Conservation (phyloP, 2,329 filamentous ascomycete species). For the Verticillium klebahnii region DNA sequence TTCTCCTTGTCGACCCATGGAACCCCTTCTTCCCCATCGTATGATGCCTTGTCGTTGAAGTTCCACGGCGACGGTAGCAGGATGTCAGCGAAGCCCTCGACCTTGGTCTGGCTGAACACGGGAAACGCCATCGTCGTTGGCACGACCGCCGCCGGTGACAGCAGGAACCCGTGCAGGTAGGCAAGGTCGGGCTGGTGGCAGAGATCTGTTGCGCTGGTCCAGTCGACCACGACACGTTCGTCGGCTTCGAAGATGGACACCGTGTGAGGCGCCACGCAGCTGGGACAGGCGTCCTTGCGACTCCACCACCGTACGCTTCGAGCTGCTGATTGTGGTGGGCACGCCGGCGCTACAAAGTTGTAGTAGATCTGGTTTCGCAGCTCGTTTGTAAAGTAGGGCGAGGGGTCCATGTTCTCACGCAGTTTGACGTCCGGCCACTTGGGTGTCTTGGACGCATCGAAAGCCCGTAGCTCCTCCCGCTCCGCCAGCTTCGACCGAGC, state of each 20-base stretch:
- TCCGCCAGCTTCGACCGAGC: neutral
- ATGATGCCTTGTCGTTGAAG: constrained; percentile 41
- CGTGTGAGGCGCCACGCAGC: constrained; percentile 61
- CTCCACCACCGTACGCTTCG: constrained; percentile 59
- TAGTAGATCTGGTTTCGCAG: constrained; percentile 26
- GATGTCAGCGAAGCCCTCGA: constrained; percentile 70
- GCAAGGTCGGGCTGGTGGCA: constrained; percentile 76
- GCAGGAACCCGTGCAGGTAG: constrained; percentile 68
- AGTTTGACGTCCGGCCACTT: constrained; percentile 17
- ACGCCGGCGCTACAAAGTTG: constrained; percentile 45
- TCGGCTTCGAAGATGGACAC: constrained; percentile 57
- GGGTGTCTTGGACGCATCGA: constrained; percentile 5
- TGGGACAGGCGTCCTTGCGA: constrained; percentile 56
- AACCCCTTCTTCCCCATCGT: constrained; percentile 32
- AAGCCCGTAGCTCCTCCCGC: neutral
- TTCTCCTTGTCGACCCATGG: constrained; percentile 55
- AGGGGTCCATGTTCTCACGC: constrained; percentile 22
- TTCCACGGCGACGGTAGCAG: constrained; percentile 58
- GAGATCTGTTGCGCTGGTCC: constrained; percentile 59
- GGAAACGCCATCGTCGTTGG: constrained; percentile 64
- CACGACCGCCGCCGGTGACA: constrained; percentile 57
- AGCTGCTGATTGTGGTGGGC: constrained; percentile 56
- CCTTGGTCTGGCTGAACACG: constrained; percentile 71
- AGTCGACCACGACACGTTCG: constrained; percentile 62
- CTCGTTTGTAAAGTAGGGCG: constrained; percentile 12